Evolutionary conservation across 345 rosid species (phyloP), one percentile per base, ranked within the genome.

Genomic region (Trapa incisa): DNA sequence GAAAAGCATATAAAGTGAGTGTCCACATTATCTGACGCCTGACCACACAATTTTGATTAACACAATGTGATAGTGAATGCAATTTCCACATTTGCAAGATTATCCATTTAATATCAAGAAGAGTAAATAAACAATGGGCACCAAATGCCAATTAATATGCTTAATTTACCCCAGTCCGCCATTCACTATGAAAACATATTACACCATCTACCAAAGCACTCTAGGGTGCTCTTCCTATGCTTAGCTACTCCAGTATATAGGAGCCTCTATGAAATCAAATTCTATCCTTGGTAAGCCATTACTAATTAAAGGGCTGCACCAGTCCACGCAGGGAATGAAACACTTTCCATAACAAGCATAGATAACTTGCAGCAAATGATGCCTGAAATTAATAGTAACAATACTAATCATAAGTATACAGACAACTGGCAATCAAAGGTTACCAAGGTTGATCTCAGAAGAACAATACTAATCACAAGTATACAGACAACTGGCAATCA

Each of bases 1-100:
- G 88, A 52, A 78, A 91, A 86, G 86, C 97, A 89, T 76, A 89
- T 86, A 75, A 89, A 94, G 80, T 91, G 99, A 17, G 87, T 75
- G 64, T 87, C 79, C 52, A 70, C 96, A 48, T 73, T 67, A 9
- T 88, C 91, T 12, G 87, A 71, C 65, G 97, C 95, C 99, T 91
- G 85, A 39, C 72, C 64, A 67, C 36, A 68, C 54, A 72, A 75
- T 41, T 50, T 1, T 5, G 10, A 36, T 50, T 4, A 6, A 12
- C 43, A 63, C 11, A 9, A 4, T 36, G 38, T 11, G 41, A 36
- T 13, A 9, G 43, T 15, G 10, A 17, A 11, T 37, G 65, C 29
- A 14, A 62, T 5, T 11, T 62, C 65, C 35, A 6, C 33, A 50
- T 13, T 13, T 50, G n/a, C 54, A n/a, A 35, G n/a, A 54, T n/a